Evolutionary conservation across 2,329 filamentous ascomycete genomes (phyloP).

Genomic region (Eurotiales sp.): DNA sequence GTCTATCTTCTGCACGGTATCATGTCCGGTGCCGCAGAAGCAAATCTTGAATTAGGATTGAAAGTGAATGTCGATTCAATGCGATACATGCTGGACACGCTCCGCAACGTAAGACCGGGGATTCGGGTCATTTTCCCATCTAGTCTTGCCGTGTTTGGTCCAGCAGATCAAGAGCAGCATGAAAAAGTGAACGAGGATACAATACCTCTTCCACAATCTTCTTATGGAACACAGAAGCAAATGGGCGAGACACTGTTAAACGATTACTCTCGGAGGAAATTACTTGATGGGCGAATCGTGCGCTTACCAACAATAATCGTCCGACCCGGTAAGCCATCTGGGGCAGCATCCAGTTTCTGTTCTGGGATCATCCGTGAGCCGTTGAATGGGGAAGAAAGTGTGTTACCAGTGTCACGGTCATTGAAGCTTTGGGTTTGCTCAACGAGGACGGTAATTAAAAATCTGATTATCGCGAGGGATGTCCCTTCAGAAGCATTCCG

Average conservation of each 20-base stretch:
- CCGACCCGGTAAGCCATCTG: slow-evolving; percentile 2
- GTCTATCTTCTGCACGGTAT: slow-evolving; percentile 8
- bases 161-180: not conserved
- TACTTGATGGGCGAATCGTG: slow-evolving; percentile 6
- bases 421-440: slow-evolving; percentile 8
- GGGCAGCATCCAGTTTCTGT: slow-evolving; percentile 6
- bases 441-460: slow-evolving; percentile 5
- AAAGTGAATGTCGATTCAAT: slow-evolving; percentile 9
- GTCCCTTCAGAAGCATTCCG: slow-evolving; percentile 3
- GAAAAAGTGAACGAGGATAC: slow-evolving; percentile 3
- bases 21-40: slow-evolving; percentile 8
- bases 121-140: slow-evolving; percentile 10
- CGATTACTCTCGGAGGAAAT: not conserved
- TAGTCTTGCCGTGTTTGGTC: slow-evolving; percentile 7
- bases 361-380: slow-evolving; percentile 8
- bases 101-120: slow-evolving; percentile 1
- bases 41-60: slow-evolving; percentile 4
- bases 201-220: slow-evolving; percentile 7
- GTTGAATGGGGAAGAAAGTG: slow-evolving; percentile 5
- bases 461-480: slow-evolving; percentile 3
- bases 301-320: slow-evolving; percentile 7
- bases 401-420: not conserved
- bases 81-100: slow-evolving; percentile 4
- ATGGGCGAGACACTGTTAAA: slow-evolving; percentile 5
- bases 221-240: slow-evolving; percentile 3